A percentile compares a stretch with the other conserved stretches of the same genome.
phyloP scores from a whole-genome alignment of 2,329 filamentous ascomycete genomes.

The Pseudogymnoascus sp. region DNA sequence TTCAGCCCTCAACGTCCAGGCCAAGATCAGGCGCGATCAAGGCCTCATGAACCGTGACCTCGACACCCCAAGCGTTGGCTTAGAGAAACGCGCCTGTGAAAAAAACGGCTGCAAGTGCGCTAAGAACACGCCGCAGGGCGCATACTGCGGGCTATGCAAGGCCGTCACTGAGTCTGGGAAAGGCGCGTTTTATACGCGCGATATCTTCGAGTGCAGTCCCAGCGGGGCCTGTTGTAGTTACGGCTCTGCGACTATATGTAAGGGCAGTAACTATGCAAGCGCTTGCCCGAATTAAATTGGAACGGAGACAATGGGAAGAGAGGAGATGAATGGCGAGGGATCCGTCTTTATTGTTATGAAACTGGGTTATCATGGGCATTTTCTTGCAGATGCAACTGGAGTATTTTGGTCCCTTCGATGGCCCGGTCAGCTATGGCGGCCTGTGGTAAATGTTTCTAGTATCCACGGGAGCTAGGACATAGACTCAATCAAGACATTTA shows the following conservation, averaged over 20 bases:
- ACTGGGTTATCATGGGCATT: not conserved
- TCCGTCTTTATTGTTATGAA: not conserved
- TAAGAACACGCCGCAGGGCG: not conserved
- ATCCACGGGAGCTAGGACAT: not conserved
- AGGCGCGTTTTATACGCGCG: not conserved
- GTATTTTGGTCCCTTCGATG: not conserved
- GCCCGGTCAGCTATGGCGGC: not conserved
- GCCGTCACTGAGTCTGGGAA: not conserved
- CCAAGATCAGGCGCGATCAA: not conserved
- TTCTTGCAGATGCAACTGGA: not conserved
- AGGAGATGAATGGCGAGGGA: not conserved
- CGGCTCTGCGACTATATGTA: not conserved
- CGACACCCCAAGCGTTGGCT: not conserved
- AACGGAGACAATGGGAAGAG: not conserved
- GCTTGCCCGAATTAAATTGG: not conserved
- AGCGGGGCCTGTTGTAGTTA: not conserved
- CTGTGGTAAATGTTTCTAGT: not conserved
- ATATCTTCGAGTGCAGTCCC: not conserved
- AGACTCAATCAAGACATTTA: not conserved
- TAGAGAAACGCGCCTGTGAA: not conserved
- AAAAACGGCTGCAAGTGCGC: slow-evolving; percentile 1
- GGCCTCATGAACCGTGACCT: not conserved
- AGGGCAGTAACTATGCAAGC: not conserved
- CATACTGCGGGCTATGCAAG: not conserved
- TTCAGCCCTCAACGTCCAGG: not conserved